These are phyloP conservation scores for Oryza rufipogon DNA, from an alignment of 176 grass and related monocot species.

Conservation along the genomic window DNA sequence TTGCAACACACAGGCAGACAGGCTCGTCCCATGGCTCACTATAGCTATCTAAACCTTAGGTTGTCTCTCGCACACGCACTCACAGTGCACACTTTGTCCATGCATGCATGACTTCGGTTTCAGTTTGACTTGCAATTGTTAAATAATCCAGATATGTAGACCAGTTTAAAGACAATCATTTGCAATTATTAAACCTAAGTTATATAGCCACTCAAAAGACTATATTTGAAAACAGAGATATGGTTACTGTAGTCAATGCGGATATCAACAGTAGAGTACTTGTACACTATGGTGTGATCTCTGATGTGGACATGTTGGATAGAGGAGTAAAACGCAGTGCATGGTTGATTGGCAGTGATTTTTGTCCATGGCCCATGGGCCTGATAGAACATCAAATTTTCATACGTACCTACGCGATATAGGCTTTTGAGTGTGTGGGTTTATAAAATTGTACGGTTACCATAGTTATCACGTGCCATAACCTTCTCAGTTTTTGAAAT, in stretches of 20 bases:
- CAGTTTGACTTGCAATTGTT: not conserved
- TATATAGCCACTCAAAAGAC: not conserved
- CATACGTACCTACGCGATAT: too few relatives aligned
- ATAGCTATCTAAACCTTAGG: not conserved
- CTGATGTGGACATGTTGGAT: not conserved
- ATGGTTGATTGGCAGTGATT: too few relatives aligned
- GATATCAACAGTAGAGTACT: not conserved
- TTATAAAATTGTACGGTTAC: too few relatives aligned
- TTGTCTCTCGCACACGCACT: conserved; percentile 15
- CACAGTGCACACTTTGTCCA: conserved; percentile 9
- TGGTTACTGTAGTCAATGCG: not conserved
- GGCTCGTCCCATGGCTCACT: conserved; percentile 24
- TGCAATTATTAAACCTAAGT: not conserved
- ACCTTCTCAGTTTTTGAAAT: too few relatives aligned
- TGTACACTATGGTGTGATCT: not conserved
- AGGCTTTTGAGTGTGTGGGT: too few relatives aligned
- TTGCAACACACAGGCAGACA: not conserved
- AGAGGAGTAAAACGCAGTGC: not conserved
- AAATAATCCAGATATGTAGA: not conserved
- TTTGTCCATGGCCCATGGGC: too few relatives aligned
- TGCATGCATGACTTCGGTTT: not conserved
- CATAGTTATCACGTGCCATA: too few relatives aligned
- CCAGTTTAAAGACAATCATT: not conserved
- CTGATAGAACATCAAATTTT: too few relatives aligned
- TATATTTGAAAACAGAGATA: not conserved